Base-by-base conservation (phyloP, 768 basidiomycete genomes). In the Suillus clintonianus region DNA sequence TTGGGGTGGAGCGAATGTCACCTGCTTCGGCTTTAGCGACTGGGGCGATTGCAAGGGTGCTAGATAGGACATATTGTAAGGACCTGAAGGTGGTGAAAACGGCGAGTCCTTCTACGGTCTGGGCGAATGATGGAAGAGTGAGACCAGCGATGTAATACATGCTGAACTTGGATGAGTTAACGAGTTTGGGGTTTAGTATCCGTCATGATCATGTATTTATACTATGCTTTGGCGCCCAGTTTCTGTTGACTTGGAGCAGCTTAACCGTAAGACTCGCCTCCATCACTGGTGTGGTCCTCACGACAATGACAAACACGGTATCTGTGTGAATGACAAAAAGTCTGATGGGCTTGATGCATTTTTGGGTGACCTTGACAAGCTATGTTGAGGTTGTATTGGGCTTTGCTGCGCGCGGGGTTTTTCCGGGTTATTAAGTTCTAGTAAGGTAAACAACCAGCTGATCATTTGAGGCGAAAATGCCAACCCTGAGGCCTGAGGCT, bases 131-230 rank as follows among this genome's bases (percentile, higher is more conserved):
- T 22, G 63, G 60, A 32, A 39, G 24, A 48, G 64, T 63, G 37
- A 74, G 69, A 4, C 73, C 74, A 4, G 74, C 74, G 53, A 74
- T 67, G 14, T 74, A 76, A 56, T 39, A 39, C 55, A 56, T 53
- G 9, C 2, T 51, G 50, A 2, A 30, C 50, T 5, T 30, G 27
- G 8, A 24, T 48, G 14, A 22, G 19, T n/a, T 10, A n/a, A 45
- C 11, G n/a, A 47, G 5, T n/a, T 43, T 43, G 42, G 3, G 4
- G 19, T 19, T 47, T 22, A 24, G 7, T n/a, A n/a, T n/a, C 10
- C 43, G 10, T 43, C 9, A 1, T 7, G 22, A 13, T 47, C 13
- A 22, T 15, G 5, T 14, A 14, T 24, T 27, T 50, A 53, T 53
- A 32, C 19, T 27, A 15, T 50, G 24, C 4, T 48, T 48, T 50